phyloP scores from a whole-genome alignment of 176 grass and related monocot species.

The Alloteropsis semialata region DNA sequence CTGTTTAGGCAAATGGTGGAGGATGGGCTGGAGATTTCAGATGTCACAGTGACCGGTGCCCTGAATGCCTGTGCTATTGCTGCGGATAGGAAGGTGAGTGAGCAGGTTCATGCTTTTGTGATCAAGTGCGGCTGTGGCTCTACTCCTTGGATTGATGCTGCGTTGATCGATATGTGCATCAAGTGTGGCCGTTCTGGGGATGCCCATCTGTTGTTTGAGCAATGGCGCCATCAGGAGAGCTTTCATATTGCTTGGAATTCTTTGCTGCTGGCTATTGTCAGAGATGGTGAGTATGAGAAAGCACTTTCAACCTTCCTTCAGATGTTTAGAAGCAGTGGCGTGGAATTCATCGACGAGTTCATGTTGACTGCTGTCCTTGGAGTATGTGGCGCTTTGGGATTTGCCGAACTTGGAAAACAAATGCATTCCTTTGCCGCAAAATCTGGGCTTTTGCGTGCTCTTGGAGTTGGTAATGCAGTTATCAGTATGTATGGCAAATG shows the following conservation, averaged over 20 bases:
- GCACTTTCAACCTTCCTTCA: slow-evolving; percentile 40
- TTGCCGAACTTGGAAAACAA: slow-evolving; percentile 57
- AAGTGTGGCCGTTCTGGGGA: slow-evolving; percentile 55
- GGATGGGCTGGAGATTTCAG: slow-evolving; percentile 52
- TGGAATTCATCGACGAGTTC: slow-evolving; percentile 51
- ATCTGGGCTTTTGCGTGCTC: slow-evolving; percentile 44
- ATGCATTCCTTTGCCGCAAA: slow-evolving; percentile 54
- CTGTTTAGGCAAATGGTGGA: slow-evolving; percentile 55
- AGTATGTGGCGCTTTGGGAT: slow-evolving; percentile 51
- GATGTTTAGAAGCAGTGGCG: slow-evolving; percentile 33
- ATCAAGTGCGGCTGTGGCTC: slow-evolving; percentile 51
- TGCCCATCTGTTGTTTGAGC: slow-evolving; percentile 42
- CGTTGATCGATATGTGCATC: slow-evolving; percentile 69
- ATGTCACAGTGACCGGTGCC: slow-evolving; percentile 50
- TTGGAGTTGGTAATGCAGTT: slow-evolving; percentile 47
- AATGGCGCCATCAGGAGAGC: slow-evolving; percentile 46
- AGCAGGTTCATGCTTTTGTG: slow-evolving; percentile 66
- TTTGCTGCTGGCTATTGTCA: slow-evolving; percentile 41
- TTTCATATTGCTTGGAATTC: slow-evolving; percentile 66
- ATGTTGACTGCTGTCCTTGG: slow-evolving; percentile 48
- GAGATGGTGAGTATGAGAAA: slow-evolving; percentile 55
- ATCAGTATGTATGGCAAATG: slow-evolving; percentile 73
- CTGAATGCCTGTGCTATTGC: slow-evolving; percentile 68
- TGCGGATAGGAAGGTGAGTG: slow-evolving; percentile 52
- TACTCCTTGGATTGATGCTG: slow-evolving; percentile 58